Percentiles rank a stretch among this genome's conserved stretches.
phyloP scores from a whole-genome alignment of 2,329 filamentous ascomycete genomes.

The Pyrenophora graminea region DNA sequence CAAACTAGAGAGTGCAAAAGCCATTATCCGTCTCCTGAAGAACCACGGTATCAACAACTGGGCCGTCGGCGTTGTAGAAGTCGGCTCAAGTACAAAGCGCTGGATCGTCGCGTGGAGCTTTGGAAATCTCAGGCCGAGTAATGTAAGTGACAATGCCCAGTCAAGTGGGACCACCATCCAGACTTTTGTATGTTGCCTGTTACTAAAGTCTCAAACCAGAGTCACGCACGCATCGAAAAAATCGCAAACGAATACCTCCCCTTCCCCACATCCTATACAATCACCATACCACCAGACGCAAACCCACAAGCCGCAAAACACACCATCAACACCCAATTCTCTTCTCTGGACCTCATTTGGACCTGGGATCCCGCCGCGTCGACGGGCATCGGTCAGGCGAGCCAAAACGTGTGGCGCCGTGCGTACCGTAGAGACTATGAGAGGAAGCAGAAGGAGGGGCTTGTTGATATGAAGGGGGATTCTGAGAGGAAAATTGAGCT shows the following conservation, averaged over 20 bases:
- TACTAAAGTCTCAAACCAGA: slow-evolving; percentile 6
- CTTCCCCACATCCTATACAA: slow-evolving; percentile 56
- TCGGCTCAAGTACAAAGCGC: slow-evolving; percentile 73
- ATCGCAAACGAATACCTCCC: slow-evolving; percentile 58
- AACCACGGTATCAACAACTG: slow-evolving; percentile 70
- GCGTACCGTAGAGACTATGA: slow-evolving; percentile 68
- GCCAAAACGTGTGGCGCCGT: slow-evolving; percentile 78
- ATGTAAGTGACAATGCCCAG: slow-evolving; percentile 39
- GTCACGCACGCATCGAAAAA: slow-evolving; percentile 37
- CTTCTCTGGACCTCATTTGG: slow-evolving; percentile 66
- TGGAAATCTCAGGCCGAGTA: slow-evolving; percentile 64
- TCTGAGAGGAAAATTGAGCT: slow-evolving; percentile 38
- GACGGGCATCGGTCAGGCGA: slow-evolving; percentile 65
- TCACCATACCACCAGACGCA: slow-evolving; percentile 45
- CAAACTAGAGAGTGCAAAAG: slow-evolving; percentile 69
- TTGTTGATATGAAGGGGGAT: slow-evolving; percentile 31
- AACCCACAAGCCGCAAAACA: slow-evolving; percentile 31
- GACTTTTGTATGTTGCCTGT: no score
- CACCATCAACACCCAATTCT: slow-evolving; percentile 56
- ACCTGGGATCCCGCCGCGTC: slow-evolving; percentile 60
- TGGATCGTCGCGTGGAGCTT: slow-evolving; percentile 95
- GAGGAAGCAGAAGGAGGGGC: slow-evolving; percentile 28
- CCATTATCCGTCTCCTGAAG: slow-evolving; percentile 64
- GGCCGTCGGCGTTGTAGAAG: slow-evolving; percentile 78
- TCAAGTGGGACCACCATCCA: no score